These are phyloP conservation scores for Halenospora varia DNA, from an alignment of 495 filamentous ascomycete species.

Conservation along the genomic window DNA sequence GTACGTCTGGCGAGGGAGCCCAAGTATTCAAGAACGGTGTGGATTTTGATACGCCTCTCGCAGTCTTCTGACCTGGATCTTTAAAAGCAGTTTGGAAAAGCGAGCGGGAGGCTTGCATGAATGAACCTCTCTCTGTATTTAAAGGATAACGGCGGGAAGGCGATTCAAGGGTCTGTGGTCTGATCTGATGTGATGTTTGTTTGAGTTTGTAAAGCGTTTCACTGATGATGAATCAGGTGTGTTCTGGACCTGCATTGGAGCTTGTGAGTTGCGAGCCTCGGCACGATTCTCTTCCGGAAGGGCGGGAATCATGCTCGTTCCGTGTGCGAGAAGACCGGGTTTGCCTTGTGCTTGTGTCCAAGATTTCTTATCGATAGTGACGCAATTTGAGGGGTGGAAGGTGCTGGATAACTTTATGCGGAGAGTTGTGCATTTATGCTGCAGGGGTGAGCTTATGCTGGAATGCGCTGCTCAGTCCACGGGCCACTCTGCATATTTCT, in stretches of 20 bases:
- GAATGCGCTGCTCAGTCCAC: too few species aligned
- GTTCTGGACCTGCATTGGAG: conserved; percentile 1
- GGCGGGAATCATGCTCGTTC: too few species aligned
- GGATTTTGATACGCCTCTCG: conserved; percentile 6
- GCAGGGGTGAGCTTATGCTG: neutral
- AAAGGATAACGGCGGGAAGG: neutral
- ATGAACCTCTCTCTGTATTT: neutral
- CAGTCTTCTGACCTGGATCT: conserved; percentile 12
- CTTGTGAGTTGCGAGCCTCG: too few species aligned
- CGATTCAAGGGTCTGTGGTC: neutral
- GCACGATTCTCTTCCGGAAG: neutral
- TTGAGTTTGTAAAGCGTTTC: conserved; percentile 16
- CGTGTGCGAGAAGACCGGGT: too few species aligned
- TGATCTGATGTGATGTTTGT: neutral
- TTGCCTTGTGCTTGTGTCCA: too few species aligned
- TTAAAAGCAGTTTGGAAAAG: conserved; percentile 14
- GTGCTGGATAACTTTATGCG: neutral
- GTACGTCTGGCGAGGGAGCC: conserved; percentile 1
- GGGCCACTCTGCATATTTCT: neutral
- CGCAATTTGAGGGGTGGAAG: neutral
- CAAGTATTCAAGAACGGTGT: conserved; percentile 10
- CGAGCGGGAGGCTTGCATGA: conserved; percentile 9
- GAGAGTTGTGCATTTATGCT: neutral
- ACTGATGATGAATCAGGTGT: conserved; percentile 10
- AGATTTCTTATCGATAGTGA: neutral